Conservation (phyloP, 805 yeast genomes). For the Lachancea thermotolerans region DNA sequence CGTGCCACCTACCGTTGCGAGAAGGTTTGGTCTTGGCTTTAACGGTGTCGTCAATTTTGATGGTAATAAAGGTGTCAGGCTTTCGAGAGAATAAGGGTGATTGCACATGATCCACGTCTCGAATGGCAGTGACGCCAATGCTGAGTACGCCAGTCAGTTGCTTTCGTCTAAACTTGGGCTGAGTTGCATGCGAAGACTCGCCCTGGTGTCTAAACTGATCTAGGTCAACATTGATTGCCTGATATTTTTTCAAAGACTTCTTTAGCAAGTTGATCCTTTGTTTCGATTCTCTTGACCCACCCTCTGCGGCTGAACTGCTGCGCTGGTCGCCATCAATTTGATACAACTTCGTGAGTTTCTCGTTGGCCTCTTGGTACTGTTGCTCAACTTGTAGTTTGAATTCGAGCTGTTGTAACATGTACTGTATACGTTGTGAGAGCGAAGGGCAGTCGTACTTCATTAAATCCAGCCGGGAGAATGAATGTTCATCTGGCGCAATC, state of each 20-base stretch:
- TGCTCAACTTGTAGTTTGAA: conserved; percentile 91
- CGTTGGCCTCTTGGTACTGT: conserved; percentile 88
- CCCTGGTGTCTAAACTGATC: conserved; percentile 54
- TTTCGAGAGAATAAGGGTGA: conserved; percentile 70
- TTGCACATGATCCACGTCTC: conserved; percentile 90
- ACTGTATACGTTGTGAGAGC: conserved; percentile 87
- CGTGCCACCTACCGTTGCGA: conserved; percentile 74
- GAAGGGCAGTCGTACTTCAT: conserved; percentile 92
- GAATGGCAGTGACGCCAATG: conserved; percentile 64
- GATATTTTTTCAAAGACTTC: conserved; percentile 79
- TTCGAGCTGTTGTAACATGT: conserved; percentile 91
- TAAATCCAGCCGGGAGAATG: conserved; percentile 66
- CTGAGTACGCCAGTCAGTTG: conserved; percentile 77
- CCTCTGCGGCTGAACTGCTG: conserved; percentile 80
- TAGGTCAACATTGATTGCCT: conserved; percentile 71
- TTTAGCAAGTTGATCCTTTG: conserved; percentile 78
- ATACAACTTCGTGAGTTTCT: conserved; percentile 78
- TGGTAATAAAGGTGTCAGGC: conserved; percentile 69
- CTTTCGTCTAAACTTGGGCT: conserved; percentile 69
- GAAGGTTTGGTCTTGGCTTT: conserved; percentile 69
- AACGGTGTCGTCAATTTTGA: conserved; percentile 86
- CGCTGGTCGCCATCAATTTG: conserved; percentile 87
- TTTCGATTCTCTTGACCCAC: conserved; percentile 76
- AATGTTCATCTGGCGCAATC: conserved; percentile 29
- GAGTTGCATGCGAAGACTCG: conserved; percentile 51